Conservation (phyloP, 2,329 filamentous ascomycete genomes). For the Penicillium glabrum region DNA sequence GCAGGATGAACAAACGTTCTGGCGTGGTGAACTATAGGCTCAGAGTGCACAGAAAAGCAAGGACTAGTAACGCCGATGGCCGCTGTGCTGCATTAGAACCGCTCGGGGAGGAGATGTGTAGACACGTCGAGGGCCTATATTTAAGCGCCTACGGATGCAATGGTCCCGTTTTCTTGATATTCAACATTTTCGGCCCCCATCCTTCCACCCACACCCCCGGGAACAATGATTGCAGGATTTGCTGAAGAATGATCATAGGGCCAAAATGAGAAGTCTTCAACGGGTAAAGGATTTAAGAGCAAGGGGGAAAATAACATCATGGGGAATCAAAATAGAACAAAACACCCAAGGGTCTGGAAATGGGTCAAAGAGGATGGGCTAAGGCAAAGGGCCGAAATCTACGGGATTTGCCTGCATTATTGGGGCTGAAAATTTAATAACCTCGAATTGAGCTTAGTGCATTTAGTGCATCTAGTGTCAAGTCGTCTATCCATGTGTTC, state of each 20-base stretch:
- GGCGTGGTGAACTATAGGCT: slow-evolving; percentile 32
- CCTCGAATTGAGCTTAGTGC: neutral
- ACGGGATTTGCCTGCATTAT: neutral
- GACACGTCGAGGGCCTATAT: slow-evolving; percentile 35
- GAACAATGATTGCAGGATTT: slow-evolving; percentile 24
- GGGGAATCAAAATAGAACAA: neutral
- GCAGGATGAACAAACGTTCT: slow-evolving; percentile 30
- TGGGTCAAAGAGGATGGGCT: neutral
- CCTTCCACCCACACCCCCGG: slow-evolving; percentile 2
- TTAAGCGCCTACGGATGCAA: slow-evolving; percentile 37
- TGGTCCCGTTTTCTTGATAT: slow-evolving; percentile 22
- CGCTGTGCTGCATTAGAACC: slow-evolving; percentile 30
- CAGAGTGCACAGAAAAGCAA: slow-evolving; percentile 27
- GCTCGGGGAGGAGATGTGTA: slow-evolving; percentile 18
- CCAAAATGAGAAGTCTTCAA: neutral
- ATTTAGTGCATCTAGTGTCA: neutral
- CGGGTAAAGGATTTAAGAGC: neutral
- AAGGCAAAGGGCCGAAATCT: slow-evolving; percentile 1
- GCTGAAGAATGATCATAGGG: slow-evolving; percentile 16
- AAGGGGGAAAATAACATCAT: neutral
- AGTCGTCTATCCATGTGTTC: neutral
- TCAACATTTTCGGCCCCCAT: slow-evolving; percentile 34
- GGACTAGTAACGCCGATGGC: slow-evolving; percentile 29
- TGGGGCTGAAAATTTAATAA: neutral
- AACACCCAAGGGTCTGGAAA: neutral